Base-by-base conservation (phyloP, 2,329 filamentous ascomycete species). In the Pseudogymnoascus sp. region DNA sequence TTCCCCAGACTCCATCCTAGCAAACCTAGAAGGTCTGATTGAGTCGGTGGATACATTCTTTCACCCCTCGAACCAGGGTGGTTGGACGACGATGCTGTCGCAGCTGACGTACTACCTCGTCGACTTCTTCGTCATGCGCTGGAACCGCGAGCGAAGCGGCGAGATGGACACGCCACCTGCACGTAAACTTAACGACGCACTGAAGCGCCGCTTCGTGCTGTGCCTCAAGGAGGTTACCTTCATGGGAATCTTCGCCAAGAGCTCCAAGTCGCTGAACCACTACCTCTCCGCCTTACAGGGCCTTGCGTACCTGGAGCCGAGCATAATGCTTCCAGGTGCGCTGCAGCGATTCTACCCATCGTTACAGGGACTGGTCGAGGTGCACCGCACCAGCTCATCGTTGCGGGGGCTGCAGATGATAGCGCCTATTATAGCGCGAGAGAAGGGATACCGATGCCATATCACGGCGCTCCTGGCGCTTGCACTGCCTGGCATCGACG, bases 11-110 rank as follows among this genome's bases (percentile, higher is more conserved):
- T 97, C 92, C 0, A 84, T 96, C 43, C 75, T 99, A 68, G 84
- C 88, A 35, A 90, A 89, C 66, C 81, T 99, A 4, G 93, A 99
- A 73, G 93, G 90, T 0, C 79, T 99, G 59, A 89, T 99, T 67
- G 89, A 97, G 73, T 94, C 92, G 2, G 88, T 97, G 53, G 94
- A 99, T 73, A 99, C 94, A 0, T 99, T 99, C 74, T 99, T 97
- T 79, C 94, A 99, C 69, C 94, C 94, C 2, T 99, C 94, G 2
- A 99, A 99, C 73, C 90, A 93, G 59, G 94, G 94, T 12, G 79
- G 79, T 12, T 99, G 94, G 94, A 96, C 93, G 1, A 91, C 86
- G 68, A 89, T 93, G 66, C 78, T 99, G 43, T 88, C 91, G 2
- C 93, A 97, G 73, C 80, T 99, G 60, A 90, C 94, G 4, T 92